A percentile compares a stretch with the other conserved stretches of the same genome.
These are phyloP conservation scores for Thuja plicata DNA, from an alignment of 83 land plant genomes.

Conservation along the genomic window DNA sequence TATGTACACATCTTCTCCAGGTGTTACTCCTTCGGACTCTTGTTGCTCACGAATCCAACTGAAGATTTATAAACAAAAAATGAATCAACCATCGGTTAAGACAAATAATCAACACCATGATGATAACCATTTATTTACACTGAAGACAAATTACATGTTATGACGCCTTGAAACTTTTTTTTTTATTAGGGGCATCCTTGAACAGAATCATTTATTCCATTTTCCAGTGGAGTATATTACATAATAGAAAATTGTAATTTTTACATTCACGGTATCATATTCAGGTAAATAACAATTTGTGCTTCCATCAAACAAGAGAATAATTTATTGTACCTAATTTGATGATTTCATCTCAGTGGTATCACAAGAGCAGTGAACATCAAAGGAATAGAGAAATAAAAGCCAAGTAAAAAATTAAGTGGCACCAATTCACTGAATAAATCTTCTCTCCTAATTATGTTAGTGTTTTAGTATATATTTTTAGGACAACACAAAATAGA, in stretches of 20 bases:
- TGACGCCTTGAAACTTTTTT: background rate
- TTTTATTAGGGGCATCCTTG: background rate
- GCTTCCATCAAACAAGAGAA: background rate
- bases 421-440: background rate
- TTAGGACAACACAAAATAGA: too few species aligned
- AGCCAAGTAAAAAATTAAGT: too few species aligned
- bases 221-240: background rate
- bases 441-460: background rate
- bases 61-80: background rate
- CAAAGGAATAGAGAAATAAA: too few species aligned
- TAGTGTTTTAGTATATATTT: background rate
- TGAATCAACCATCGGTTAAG: background rate
- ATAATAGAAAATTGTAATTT: background rate
- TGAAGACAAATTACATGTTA: background rate
- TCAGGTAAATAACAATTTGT: background rate
- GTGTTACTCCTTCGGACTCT: constrained; percentile 81
- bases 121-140: background rate
- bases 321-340: background rate
- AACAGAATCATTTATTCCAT: background rate
- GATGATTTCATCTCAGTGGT: too few species aligned
- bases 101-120: background rate
- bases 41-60: constrained; percentile 97
- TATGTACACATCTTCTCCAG: constrained; percentile 86
- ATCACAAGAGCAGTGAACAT: too few species aligned
- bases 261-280: background rate